Evolutionary conservation across 169 alveolate genomes (phyloP), one percentile per base, ranked within the genome.

Genomic region (Plasmodium inui): DNA sequence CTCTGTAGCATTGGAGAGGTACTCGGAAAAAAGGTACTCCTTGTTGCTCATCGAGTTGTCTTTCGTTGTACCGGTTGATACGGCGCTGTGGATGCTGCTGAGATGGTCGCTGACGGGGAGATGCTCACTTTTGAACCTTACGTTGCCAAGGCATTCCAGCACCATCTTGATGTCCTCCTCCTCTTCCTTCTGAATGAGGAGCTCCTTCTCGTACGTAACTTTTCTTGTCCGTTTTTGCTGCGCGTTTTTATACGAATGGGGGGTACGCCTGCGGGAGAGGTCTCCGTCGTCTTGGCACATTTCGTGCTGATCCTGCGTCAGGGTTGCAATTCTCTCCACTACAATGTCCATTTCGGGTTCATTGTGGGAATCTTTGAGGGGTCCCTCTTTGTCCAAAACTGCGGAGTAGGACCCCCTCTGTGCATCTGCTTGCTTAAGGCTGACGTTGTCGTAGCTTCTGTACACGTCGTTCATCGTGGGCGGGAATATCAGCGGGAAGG

Each of bases 71-170:
- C 41, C 37, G 41, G 28, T 6, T 41, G 34, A 7, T n/a, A 34
- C 9, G 10, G 26, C 83, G n/a, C 39, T 81, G 22, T 39, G 34
- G n/a, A 34, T 4, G 10, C 34, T 76, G n/a, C 39, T 81, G 22
- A 50, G 34, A 9, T 39, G 19, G 39, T 10, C 10, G 12, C 26
- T 50, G 0, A 0, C 1, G 17, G 41, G 70, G 22, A 55, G 26
- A 30, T n/a, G n/a, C 50, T 44, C 67, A 1, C 46, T n/a, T 14
- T 91, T 91, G 83, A 81, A 81, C 53, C 76, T 91, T 14, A 91
- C n/a, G 44, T 91, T 91, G n/a, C 95, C 95, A 39, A 91, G n/a
- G 39, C 92, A 91, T 44, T 91, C 95, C 19, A 91, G 32, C 30
- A 91, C 46, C 84, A 91, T 82, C 55, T 91, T 82, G 22, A 91